phyloP scores from a whole-genome alignment of 805 yeast genomes.

The Saturnispora mendoncae region DNA sequence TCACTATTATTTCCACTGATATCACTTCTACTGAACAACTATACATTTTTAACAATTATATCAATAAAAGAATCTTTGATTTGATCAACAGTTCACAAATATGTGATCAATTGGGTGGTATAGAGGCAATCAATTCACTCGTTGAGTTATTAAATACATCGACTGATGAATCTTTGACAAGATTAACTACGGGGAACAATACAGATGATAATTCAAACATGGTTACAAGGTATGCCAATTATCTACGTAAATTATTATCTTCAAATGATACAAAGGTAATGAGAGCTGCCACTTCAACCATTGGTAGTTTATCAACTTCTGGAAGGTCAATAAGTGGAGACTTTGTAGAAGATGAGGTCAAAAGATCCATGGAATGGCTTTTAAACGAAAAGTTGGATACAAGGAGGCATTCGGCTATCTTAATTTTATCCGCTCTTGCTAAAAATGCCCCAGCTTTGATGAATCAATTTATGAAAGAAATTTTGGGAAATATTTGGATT shows the following conservation, averaged over 20 bases:
- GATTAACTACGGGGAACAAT: constrained; percentile 27
- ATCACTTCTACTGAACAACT: constrained; percentile 67
- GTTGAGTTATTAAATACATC: constrained; percentile 77
- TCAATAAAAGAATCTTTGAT: constrained; percentile 81
- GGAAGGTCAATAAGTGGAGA: constrained; percentile 88
- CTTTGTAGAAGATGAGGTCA: constrained; percentile 87
- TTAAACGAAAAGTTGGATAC: constrained; percentile 80
- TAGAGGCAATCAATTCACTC: constrained; percentile 80
- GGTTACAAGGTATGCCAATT: constrained; percentile 86
- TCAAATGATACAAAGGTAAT: constrained; percentile 78
- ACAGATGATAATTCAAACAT: constrained; percentile 75
- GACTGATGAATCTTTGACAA: constrained; percentile 25
- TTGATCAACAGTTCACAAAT: constrained; percentile 67
- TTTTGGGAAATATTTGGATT: constrained; percentile 78
- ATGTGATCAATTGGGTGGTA: constrained; percentile 76
- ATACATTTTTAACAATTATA: constrained; percentile 70
- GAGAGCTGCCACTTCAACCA: constrained; percentile 76
- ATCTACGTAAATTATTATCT: constrained; percentile 69
- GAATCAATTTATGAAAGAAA: constrained; percentile 67
- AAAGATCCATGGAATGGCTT: constrained; percentile 83
- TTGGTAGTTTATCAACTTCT: constrained; percentile 83
- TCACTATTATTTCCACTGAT: constrained; percentile 70
- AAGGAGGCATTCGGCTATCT: constrained; percentile 83
- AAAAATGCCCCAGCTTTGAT: constrained; percentile 78
- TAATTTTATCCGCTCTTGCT: constrained; percentile 76